Base-by-base conservation (phyloP, 192 early-diverging fungal species). In the Allomyces macrogynus region DNA sequence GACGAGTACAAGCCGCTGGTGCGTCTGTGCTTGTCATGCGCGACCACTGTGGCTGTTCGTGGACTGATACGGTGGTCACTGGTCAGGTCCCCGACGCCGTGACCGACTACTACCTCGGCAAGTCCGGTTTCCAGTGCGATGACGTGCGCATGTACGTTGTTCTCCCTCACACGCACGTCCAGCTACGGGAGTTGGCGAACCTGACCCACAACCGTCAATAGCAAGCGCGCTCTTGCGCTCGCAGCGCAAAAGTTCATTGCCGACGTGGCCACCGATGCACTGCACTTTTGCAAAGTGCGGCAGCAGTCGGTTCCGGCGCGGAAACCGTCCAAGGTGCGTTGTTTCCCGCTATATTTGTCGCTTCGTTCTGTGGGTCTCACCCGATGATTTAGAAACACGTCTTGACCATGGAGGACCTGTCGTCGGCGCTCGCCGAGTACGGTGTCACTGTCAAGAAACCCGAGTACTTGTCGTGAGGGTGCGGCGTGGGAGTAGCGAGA, bases 381-480 rank as follows among this genome's bases (percentile, higher is more conserved):
- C 54, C 10, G 76, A 89, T 79, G 88, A 90, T 61, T 86, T 86
- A 64, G 89, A 87, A 70, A 90, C 89, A 18, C 89, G 92, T 16
- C 49, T 69, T 98, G 49, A 93, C 84, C 18, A 88, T 95, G 83
- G 93, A 98, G 43, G 95, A 96, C 71, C 76, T 98, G 61, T 81
- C 89, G 9, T 82, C 86, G 20, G 95, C 93, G 7, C 72, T 96
- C 43, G 77, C 83, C 0, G 92, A 95, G 69, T 91, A 96, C 64
- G 95, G 95, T 43, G 85, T 98, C 64, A 94, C 92, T 66, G 81
- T 94, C 63, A 91, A 89, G 70, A 98, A 96, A 66, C 95, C 93
- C 10, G 93, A 98, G 22, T 95, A 92, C 75, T 95, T 78, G 74
- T 73, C 84, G 24, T 91, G 70, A 78, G 54, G 61, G 65, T 72